Evolutionary conservation across 177 flowering plant genomes (phyloP), one percentile per base, ranked within the genome.

Genomic region (Vitis hybrid): DNA sequence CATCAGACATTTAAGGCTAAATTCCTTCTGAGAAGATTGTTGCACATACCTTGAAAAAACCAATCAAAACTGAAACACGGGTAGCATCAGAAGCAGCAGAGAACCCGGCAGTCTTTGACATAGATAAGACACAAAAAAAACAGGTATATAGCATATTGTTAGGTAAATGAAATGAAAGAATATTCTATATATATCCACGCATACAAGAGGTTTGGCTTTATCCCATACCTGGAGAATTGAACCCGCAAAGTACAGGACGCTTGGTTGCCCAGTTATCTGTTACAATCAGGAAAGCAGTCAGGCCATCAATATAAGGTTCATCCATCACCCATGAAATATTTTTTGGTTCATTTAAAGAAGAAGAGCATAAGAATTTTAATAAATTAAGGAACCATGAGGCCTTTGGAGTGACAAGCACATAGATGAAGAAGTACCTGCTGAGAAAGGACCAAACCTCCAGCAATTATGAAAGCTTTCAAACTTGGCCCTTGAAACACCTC

Each of bases 221-320:
- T 26, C 14, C 70, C 53, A 62, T 86, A 93, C 98, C 99, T 95
- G 98, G 69, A 93, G 95, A 75, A 95, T 93, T 16, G 96, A 61
- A 72, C 93, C 99, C 2, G 99, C 98, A 81, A 93, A 95, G 77
- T 95, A 93, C 48, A 95, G 79, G 68, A 95, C 98, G 79, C 99
- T 95, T 56, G 99, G 99, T 71, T 95, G 97, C 66, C 97, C 98
- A 50, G 99, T 93, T 77, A 95, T 91, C 99, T 95, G 85, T 69
- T 77, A 83, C 14, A 69, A 65, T 70, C 39, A 76, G 60, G 67
- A 10, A 12, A 49, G 33, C 4, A 71, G 56, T 67, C 60, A 48
- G 66, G 31, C 70, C n/a, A 61, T 2, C 68, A 64, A 51, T 45
- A 63, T 18, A 31, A 56, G 55, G 61, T 50, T 55, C 52, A 39